A percentile compares a stretch with the other conserved stretches of the same genome.
Evolutionary conservation across 768 basidiomycete genomes (phyloP).

Genomic region (Lyophyllum semitale): DNA sequence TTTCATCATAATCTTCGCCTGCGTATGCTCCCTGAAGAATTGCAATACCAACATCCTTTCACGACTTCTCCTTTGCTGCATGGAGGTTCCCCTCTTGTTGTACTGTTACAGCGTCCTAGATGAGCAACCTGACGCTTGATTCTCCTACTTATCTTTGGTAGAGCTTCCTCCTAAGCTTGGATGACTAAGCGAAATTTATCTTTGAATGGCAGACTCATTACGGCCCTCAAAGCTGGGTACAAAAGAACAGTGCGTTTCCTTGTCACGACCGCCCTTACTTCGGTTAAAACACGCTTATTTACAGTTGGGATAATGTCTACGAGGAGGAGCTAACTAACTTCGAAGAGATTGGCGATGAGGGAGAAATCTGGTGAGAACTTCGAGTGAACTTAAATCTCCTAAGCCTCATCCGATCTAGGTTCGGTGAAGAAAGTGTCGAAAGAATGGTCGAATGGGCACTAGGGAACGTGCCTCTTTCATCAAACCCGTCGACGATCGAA

Average conservation of each 20-base stretch:
- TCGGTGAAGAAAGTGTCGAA: constrained; percentile 71
- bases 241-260: constrained; percentile 65
- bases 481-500: constrained; percentile 62
- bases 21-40: not conserved
- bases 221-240: constrained; percentile 77
- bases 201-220: constrained; percentile 31
- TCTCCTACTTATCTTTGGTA: not conserved
- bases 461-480: constrained; percentile 50
- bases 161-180: not conserved
- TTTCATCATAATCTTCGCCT: not conserved
- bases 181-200: constrained; percentile 34
- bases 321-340: constrained; percentile 71
- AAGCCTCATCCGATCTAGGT: constrained; percentile 47
- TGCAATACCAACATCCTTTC: not conserved
- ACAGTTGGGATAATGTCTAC: constrained; percentile 81
- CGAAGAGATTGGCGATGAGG: constrained; percentile 78
- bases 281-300: constrained; percentile 3
- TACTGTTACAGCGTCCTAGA: not conserved
- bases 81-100: not conserved
- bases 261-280: not conserved
- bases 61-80: too few relatives aligned
- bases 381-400: not conserved
- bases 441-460: constrained; percentile 81
- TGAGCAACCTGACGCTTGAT: not conserved
- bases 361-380: constrained; percentile 73